Evolutionary conservation across 345 rosid genomes (phyloP), one percentile per base, ranked within the genome.

Genomic region (Microthlaspi erraticum): DNA sequence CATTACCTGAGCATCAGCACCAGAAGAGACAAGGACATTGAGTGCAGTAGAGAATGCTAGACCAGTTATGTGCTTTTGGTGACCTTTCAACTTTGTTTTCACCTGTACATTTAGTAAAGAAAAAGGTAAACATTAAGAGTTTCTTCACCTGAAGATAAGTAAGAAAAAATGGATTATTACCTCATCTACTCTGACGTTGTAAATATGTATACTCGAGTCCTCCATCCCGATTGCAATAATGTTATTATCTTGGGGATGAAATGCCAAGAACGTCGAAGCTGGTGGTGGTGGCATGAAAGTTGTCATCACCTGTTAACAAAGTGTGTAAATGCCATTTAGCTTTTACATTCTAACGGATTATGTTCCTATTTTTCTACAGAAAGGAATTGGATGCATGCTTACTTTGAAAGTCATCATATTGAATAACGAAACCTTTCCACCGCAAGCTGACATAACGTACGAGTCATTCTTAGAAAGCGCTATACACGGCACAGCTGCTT

Each of bases 1-100:
- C 5, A 72, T 80, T 58, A 88, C 98, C 88, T 87, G 96, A 75
- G 95, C 86, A 84, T 92, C 98, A 11, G 93, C 95, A 32, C 96
- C 98, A 4, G 95, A 84, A 17, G 98, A 92, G 56, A 90, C 90
- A 13, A 92, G 80, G 46, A 77, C 67, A 60, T 85, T 88, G 50
- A 85, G 83, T 45, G 50, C 74, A 8, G 65, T 70, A 53, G 96
- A 85, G 82, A 90, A 92, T 54, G 96, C 96, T 60, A 92, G 81
- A 52, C 98, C 96, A 3, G 85, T 88, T 31, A 92, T 78, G 57
- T 79, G 81, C 78, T 88, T 88, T 60, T 82, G 88, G 63, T 90
- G 98, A 70, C 96, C 95, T 73, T 73, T 90, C 33, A 92, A 73
- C 76, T 83, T 88, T 77, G 82, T 74, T 71, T 85, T 88, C 39